Base-by-base conservation (phyloP, 768 basidiomycete genomes). In the Sutorius australiensis region DNA sequence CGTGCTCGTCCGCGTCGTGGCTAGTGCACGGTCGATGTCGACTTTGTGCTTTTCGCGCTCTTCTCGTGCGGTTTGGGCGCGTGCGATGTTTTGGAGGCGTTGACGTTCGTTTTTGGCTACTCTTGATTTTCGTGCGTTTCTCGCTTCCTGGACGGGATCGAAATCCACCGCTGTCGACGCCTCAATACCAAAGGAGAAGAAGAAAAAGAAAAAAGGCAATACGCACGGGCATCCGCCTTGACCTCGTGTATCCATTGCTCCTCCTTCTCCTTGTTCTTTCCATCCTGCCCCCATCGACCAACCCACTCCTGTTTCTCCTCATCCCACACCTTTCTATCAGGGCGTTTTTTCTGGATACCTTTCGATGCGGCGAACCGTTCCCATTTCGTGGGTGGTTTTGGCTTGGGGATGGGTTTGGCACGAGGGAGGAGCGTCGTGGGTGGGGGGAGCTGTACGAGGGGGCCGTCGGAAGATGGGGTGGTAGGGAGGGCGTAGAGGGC, bases 271-370 rank as follows among this genome's bases (percentile, higher is more conserved):
- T 82, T 94, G 66, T 98, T 98, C 77, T 92, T 93, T 8, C 93
- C 89, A 50, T 83, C 80, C 63, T 80, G 80, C 0, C 97, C 95
- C 95, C 95, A 98, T 41, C 91, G 77, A 53, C 85, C 79, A 5
- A 95, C 88, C 88, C 91, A 98, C 16, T 88, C 89, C 69, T 97
- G 92, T 65, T 79, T 83, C 69, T 95, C 94, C 62, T 98, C 95
- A 69, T 98, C 94, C 90, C 91, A 98, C 5, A 84, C 80, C 61
- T 85, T 84, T 74, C 81, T 88, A 12, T 95, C 92, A 41, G 81
- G 81, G 44, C 74, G 79, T 64, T 75, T 82, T 63, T 97, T 83
- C 63, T 83, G 82, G 63, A 98, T 98, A 34, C 97, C 97, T 75
- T 97, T 98, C 34, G 90, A 86, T 43, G 85, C 83, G 5, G 95